Evolutionary conservation across 2,329 filamentous ascomycete genomes (phyloP).

Genomic region (Aureobasidium zeae): DNA sequence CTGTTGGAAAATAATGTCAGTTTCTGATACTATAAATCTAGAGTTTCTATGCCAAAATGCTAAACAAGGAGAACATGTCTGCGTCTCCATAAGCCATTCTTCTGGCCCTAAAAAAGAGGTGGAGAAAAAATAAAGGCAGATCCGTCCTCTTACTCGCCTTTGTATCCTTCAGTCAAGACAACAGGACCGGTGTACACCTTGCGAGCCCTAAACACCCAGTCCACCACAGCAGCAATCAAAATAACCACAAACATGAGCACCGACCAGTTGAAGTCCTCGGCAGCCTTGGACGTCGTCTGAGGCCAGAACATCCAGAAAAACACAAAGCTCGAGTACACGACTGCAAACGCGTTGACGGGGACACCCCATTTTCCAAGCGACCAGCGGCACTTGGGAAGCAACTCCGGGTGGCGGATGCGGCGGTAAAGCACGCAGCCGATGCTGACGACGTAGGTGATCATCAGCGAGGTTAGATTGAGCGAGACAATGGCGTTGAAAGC

Average conservation of each 20-base stretch:
- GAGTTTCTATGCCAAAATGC: no score
- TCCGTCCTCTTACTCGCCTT: conserved; percentile 9
- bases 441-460: conserved; percentile 18
- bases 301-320: conserved; percentile 34
- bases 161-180: conserved; percentile 16
- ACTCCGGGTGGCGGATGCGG: conserved; percentile 19
- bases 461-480: conserved; percentile 14
- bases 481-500: conserved; percentile 19
- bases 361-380: conserved; percentile 31
- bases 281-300: conserved; percentile 15
- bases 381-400: conserved; percentile 26
- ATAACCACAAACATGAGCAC: conserved; percentile 18
- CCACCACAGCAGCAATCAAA: conserved; percentile 16
- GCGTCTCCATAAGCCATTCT: no score
- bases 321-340: conserved; percentile 28
- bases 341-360: conserved; percentile 29
- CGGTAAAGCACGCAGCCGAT: conserved; percentile 24
- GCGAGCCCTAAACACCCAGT: conserved; percentile 17
- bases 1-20: no score
- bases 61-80: no score
- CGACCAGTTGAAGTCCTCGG: conserved; percentile 20
- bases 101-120: no score
- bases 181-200: conserved; percentile 20
- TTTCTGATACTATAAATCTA: no score
- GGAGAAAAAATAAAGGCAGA: no score